phyloP scores from a whole-genome alignment of 805 yeast genomes.

The Candida silvatica region DNA sequence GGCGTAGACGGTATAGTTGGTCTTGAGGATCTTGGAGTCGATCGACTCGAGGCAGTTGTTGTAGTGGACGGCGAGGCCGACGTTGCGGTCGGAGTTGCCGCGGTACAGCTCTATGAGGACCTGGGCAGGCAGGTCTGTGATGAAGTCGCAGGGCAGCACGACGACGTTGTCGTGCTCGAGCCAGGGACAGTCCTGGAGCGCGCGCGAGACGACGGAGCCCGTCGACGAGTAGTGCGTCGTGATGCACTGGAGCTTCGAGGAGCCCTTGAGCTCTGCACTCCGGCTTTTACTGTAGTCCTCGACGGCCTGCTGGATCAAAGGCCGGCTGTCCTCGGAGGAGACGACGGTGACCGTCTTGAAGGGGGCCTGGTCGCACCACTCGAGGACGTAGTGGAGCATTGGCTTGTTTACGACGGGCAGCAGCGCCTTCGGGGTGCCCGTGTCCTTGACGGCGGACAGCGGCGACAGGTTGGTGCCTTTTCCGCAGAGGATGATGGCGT shows the following conservation, averaged over 20 bases:
- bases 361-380: constrained; percentile 88
- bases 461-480: constrained; percentile 70
- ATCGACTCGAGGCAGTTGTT: constrained; percentile 64
- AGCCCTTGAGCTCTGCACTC: constrained; percentile 21
- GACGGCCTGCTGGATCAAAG: constrained; percentile 40
- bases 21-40: constrained; percentile 65
- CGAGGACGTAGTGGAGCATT: constrained; percentile 77
- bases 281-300: constrained; percentile 37
- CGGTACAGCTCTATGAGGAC: constrained; percentile 78
- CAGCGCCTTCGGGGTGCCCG: constrained; percentile 75
- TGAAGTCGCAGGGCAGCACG: constrained; percentile 88
- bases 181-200: constrained; percentile 11
- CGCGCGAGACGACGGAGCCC: constrained; percentile 48
- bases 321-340: constrained; percentile 34
- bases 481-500: constrained; percentile 87
- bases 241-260: constrained; percentile 32
- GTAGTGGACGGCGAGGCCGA: constrained; percentile 74
- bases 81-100: constrained; percentile 54
- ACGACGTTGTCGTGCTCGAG: constrained; percentile 44
- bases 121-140: constrained; percentile 89
- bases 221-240: constrained; percentile 42
- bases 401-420: constrained; percentile 87
- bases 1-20: constrained; percentile 60
- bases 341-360: constrained; percentile 65
- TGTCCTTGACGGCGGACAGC: constrained; percentile 48